Base-by-base conservation (phyloP, 2,329 filamentous ascomycete species). In the Akanthomyces uredinophilus region DNA sequence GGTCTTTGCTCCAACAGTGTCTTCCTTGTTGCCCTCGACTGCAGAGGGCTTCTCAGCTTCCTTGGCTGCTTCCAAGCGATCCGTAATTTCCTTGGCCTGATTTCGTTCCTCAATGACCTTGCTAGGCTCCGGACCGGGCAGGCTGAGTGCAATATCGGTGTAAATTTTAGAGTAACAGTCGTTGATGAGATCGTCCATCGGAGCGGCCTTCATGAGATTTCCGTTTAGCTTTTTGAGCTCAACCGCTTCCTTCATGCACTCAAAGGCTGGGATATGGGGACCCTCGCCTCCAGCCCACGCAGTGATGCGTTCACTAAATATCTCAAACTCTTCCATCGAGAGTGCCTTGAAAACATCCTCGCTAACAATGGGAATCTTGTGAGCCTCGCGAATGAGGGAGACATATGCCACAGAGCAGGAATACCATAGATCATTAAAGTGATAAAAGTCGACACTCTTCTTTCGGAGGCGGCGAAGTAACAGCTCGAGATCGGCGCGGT, bases 131-230 rank as follows among this genome's bases (percentile, higher is more conserved):
- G 74, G 71, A 32, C 79, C 78, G 0, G 83, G 82, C 2, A 92
- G 75, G 4, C 79, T 80, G 47, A 83, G 83, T 2, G 86, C 86
- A 54, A 92, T 77, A 35, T 88, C 84, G 20, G 83, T 81, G 71
- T 91, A 95, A 18, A 96, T 79, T 54, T 86, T 82, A 1, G 91
- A 89, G 73, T 96, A 99, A 54, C 90, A 87, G 74, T 99, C 95
- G 24, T 88, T 90, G 66, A 97, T 90, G n/a, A 98, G 82, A 70
- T 99, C 95, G 69, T 99, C 95, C 50, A 98, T 94, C 11, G 88
- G 82, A 0, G 87, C 84, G 0, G 89, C 84, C 74, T 96, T 97
- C 84, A 96, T 95, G 8, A 96, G 81, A 52, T 88, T 89, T 46
- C 88, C 88, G 71, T 99, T 99, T 50, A 97, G 83, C 72, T 86